Evolutionary conservation across 768 basidiomycete species (phyloP).

Genomic region (Pisolithus marmoratus): DNA sequence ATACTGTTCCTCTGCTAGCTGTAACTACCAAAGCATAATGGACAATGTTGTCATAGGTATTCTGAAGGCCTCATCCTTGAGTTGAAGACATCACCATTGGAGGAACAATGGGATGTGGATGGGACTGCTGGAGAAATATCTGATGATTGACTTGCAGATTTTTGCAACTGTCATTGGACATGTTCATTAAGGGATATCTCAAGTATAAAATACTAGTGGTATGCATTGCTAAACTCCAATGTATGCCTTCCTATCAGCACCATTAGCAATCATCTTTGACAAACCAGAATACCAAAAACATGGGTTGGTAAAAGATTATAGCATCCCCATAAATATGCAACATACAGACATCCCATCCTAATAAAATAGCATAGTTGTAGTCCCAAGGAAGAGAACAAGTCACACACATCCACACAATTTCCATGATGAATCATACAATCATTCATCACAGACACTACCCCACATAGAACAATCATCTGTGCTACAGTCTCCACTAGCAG

Average conservation of each 20-base stretch:
- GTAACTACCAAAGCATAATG: constrained; percentile 21
- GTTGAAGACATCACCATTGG: background rate
- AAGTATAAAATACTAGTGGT: constrained; percentile 23
- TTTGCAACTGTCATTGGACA: background rate
- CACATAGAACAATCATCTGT: no score
- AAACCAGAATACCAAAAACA: no score
- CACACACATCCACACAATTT: no score
- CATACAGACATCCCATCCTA: no score
- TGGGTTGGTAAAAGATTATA: no score
- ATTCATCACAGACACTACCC: no score
- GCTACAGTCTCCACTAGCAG: no score
- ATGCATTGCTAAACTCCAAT: constrained; percentile 18
- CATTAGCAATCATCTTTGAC: background rate
- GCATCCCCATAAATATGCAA: no score
- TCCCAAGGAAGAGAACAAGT: no score
- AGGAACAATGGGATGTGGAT: background rate
- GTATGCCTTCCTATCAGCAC: constrained; percentile 17
- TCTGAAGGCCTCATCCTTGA: constrained; percentile 7
- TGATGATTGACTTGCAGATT: background rate
- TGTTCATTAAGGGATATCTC: constrained; percentile 5
- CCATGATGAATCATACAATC: no score
- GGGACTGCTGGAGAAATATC: background rate
- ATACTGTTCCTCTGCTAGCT: background rate
- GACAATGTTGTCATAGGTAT: constrained; percentile 19
- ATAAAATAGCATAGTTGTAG: no score